Base-by-base conservation (phyloP, 225 moss, liverwort and hornwort genomes). In the Bryoerythrophyllum caledonicum region DNA sequence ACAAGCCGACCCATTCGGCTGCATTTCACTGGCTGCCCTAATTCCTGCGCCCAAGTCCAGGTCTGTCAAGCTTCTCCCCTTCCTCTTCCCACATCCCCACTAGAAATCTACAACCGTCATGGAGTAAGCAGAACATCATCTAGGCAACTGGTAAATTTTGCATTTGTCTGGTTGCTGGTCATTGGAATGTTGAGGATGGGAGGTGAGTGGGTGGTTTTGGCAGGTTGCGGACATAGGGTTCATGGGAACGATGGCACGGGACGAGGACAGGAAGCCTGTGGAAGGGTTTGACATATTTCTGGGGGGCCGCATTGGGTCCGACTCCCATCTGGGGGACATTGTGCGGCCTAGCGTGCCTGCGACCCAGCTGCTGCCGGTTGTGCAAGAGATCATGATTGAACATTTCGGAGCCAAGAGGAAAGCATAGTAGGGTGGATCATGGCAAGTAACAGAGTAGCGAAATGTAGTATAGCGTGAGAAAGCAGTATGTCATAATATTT, bases 1-100 rank as follows among this genome's bases (percentile, higher is more conserved):
- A 88, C 90, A 10, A 62, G 91, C 1, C 79, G 79, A 53, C 93
- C 94, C 10, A 81, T 99, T 9, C 91, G 97, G 23, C 72, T 91
- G 82, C 94, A 99, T 70, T 99, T 92, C 83, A 94, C 97, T 5
- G 97, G 97, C 2, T 99, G 97, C 60, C 97, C 97, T 48, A 99
- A 99, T 74, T 72, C 85, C 17, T 99, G 97, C 56, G 94, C 82
- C 2, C 97, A 99, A 84, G 78, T 95, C 52, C 95, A 95, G 88
- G 86, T 87, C 44, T 58, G 75, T 67, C 17, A 48, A 20, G 1
- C 4, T 28, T 56, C 41, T 58, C 17, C 37, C 4, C 30, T 2
- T 30, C n/a, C n/a, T n/a, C n/a, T n/a, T n/a, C n/a, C n/a, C n/a
- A n/a, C n/a, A n/a, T 46, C n/a, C n/a, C 7, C 57, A 11, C 9